Evolutionary conservation across 1,284 basidiomycete species (phyloP).

Genomic region (Laetiporus sulphureus): DNA sequence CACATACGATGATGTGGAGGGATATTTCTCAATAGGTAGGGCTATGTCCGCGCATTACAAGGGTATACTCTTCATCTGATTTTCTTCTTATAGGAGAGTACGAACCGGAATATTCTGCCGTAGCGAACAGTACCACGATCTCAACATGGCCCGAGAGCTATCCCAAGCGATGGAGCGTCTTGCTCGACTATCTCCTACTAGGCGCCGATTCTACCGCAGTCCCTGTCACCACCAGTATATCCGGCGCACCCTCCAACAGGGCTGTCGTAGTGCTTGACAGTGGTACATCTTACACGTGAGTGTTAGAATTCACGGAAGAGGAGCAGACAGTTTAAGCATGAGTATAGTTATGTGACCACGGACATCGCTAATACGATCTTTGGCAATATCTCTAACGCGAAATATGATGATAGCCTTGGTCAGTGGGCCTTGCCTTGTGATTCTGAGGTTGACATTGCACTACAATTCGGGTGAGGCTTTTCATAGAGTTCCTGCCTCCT

Average conservation of each 20-base stretch:
- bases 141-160: slow-evolving; percentile 60
- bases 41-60: no score
- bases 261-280: slow-evolving; percentile 71
- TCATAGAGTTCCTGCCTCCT: neutral
- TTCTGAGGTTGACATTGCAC: slow-evolving; percentile 64
- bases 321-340: slow-evolving; percentile 6
- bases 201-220: slow-evolving; percentile 42
- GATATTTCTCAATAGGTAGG: slow-evolving; percentile 64
- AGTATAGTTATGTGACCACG: slow-evolving; percentile 52
- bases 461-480: slow-evolving; percentile 60
- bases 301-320: slow-evolving; percentile 8
- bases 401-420: slow-evolving; percentile 39
- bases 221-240: slow-evolving; percentile 47
- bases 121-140: slow-evolving; percentile 48
- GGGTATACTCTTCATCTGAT: no score
- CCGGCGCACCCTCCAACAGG: slow-evolving; percentile 52
- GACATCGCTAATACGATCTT: slow-evolving; percentile 64
- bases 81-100: slow-evolving; percentile 47
- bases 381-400: slow-evolving; percentile 49
- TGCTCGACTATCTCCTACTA: slow-evolving; percentile 63
- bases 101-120: slow-evolving; percentile 50
- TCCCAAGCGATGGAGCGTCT: slow-evolving; percentile 67
- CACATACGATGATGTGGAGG: slow-evolving; percentile 44
- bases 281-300: slow-evolving; percentile 73
- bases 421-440: slow-evolving; percentile 68